These are phyloP conservation scores for Alloteropsis angusta DNA, from an alignment of 202 grass and related monocot species.

Conservation along the genomic window DNA sequence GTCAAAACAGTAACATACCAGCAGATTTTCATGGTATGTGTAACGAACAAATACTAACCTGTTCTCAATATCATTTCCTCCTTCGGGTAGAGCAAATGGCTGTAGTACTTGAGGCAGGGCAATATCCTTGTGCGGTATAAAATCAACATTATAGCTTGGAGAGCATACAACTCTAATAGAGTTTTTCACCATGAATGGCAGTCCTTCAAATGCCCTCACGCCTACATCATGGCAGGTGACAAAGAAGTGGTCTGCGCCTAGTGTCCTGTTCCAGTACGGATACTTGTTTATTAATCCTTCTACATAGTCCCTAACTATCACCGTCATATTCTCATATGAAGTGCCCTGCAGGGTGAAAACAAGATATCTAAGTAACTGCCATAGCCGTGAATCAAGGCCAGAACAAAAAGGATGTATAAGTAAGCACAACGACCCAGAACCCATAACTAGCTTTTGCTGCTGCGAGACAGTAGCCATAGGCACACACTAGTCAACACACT, in stretches of 20 bases:
- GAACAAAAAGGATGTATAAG: background rate
- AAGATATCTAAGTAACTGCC: conserved; percentile 19
- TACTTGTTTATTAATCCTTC: conserved; percentile 84
- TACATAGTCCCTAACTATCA: conserved; percentile 78
- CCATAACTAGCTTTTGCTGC: background rate
- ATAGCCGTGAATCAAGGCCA: conserved; percentile 4
- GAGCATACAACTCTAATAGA: conserved; percentile 95
- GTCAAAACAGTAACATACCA: background rate
- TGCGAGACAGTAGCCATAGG: background rate
- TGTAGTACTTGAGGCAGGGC: conserved; percentile 93
- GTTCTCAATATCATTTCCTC: conserved; percentile 93
- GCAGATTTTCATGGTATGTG: background rate
- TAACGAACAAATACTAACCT: conserved; percentile 36
- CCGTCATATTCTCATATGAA: conserved; percentile 90
- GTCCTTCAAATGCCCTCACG: conserved; percentile 89
- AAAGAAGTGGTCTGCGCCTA: conserved; percentile 83
- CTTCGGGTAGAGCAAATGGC: conserved; percentile 84
- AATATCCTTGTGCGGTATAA: conserved; percentile 80
- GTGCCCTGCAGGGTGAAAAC: conserved; percentile 63
- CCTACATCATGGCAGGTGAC: conserved; percentile 98
- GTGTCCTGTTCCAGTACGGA: conserved; percentile 90
- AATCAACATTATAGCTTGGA: conserved; percentile 82
- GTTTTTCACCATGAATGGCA: conserved; percentile 70
- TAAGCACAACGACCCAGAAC: background rate
- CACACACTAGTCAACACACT: background rate